Percentiles rank a stretch among this genome's conserved stretches.
Conservation (phyloP, 176 grass and related monocot species). For the Otatea glauca region DNA sequence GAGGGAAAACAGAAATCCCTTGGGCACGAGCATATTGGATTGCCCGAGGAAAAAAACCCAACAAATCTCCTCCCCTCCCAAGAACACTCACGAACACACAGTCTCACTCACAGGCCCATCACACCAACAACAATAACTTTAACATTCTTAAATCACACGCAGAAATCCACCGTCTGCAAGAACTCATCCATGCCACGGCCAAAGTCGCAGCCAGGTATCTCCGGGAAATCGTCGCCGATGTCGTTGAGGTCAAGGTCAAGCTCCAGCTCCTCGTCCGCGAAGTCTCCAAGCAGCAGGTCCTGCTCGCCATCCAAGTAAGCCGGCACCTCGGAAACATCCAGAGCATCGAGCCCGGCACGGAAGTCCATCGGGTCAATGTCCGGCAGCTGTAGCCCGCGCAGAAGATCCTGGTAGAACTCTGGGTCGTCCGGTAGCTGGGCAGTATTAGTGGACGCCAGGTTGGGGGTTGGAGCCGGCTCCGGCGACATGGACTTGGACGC, state of each 20-base stretch:
- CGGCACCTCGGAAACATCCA: conserved; percentile 36
- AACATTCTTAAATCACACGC: conserved; percentile 47
- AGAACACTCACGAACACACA: no score
- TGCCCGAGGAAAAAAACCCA: conserved; percentile 72
- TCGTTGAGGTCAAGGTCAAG: conserved; percentile 45
- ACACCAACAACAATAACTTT: conserved; percentile 38
- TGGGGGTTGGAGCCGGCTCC: background rate
- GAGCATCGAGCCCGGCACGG: conserved; percentile 36
- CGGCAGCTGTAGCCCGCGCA: conserved; percentile 37
- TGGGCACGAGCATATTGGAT: conserved; percentile 42
- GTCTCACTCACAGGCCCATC: conserved; percentile 32
- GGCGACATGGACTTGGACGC: background rate
- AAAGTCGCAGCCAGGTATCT: conserved; percentile 42
- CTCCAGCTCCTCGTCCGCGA: conserved; percentile 39
- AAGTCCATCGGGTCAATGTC: conserved; percentile 61
- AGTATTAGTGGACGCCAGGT: background rate
- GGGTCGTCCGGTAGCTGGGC: conserved; percentile 46
- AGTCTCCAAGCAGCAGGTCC: conserved; percentile 46
- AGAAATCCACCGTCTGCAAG: conserved; percentile 49
- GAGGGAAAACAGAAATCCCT: background rate
- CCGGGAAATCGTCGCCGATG: conserved; percentile 45
- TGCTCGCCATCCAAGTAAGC: conserved; percentile 40
- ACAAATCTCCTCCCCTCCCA: conserved; percentile 31
- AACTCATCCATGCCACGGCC: conserved; percentile 52
- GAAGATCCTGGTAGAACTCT: conserved; percentile 49